A percentile compares a stretch with the other conserved stretches of the same genome.
Conservation (phyloP, 257 asterid species). For the Verbascum thapsus region DNA sequence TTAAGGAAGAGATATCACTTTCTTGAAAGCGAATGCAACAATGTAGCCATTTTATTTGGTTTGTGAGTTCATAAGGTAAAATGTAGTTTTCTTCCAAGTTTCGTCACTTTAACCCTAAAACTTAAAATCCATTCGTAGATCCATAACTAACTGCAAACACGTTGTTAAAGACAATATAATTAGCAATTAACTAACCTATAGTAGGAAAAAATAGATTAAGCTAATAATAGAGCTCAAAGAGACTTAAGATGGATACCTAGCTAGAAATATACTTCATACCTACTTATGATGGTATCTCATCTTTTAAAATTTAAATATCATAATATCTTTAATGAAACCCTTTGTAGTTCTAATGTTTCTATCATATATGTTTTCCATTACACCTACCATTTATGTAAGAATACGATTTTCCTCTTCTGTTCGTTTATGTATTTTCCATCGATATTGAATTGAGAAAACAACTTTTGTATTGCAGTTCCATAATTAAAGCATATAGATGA, state of each 20-base stretch:
- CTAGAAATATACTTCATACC: constrained; percentile 60
- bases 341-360: constrained; percentile 59
- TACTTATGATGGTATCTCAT: constrained; percentile 54
- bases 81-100: constrained; percentile 51
- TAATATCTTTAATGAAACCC: constrained; percentile 25
- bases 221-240: constrained; percentile 43
- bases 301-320: constrained; percentile 17
- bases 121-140: constrained; percentile 29
- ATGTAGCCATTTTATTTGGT: not conserved
- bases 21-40: constrained; percentile 31
- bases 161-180: not conserved
- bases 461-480: not conserved
- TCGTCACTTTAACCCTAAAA: constrained; percentile 57
- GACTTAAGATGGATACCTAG: constrained; percentile 38
- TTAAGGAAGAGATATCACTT: constrained; percentile 31
- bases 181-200: constrained; percentile 20
- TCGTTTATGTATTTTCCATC: not conserved
- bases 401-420: not conserved
- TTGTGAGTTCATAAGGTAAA: constrained; percentile 37
- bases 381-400: constrained; percentile 41
- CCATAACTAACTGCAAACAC: constrained; percentile 33
- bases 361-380: constrained; percentile 42
- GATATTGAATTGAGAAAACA: not conserved
- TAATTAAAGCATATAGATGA: not conserved
- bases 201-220: constrained; percentile 32